Base-by-base conservation (phyloP, 139 green algal genomes). In the Tetradesmus lagerheimii region DNA sequence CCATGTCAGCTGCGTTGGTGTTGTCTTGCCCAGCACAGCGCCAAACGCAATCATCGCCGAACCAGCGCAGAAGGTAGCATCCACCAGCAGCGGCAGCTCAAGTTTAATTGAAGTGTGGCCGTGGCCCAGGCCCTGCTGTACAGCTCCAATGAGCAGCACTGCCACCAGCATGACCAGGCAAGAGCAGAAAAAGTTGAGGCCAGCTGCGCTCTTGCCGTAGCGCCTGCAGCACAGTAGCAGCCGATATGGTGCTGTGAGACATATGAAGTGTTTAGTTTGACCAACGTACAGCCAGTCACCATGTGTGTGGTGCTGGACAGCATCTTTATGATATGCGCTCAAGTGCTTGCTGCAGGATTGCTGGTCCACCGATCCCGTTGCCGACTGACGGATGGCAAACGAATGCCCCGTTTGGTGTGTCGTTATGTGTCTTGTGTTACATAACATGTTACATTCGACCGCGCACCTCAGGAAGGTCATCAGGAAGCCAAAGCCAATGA, bases 31-130 rank as follows among this genome's bases (percentile, higher is more conserved):
- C 1, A 97, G 89, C n/a, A 96, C 90, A 16, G 94, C 94, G 0
- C 95, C 95, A 87, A 96, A 96, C 15, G 90, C 91, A 86, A 97
- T 95, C 94, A 97, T 96, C 38, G 83, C 92, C 1, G 92, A 91
- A 35, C 64, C 93, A 45, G 93, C 93, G 16, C 87, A 92, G 71
- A 97, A 97, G 16, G 88, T 84, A 16, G 83, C 79, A 80, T 96
- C 92, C 25, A 97, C 94, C 31, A 96, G 66, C 23, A 95, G 87
- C 2, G 91, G 90, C 25, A 96, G 35, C 57, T 95, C 93, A 14
- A 96, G 64, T 34, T 89, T 64, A 29, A 96, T 95, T 18, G 83
- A 83, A 39, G 4, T 83, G 39, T n/a, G 15, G 3, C 80, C 75
- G 64, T 90, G 90, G 47, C 88, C 90, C 25, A 93, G 37, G 3